These are phyloP conservation scores for Rostrohypoxylon terebratum DNA, from an alignment of 495 filamentous ascomycete genomes.

Conservation along the genomic window DNA sequence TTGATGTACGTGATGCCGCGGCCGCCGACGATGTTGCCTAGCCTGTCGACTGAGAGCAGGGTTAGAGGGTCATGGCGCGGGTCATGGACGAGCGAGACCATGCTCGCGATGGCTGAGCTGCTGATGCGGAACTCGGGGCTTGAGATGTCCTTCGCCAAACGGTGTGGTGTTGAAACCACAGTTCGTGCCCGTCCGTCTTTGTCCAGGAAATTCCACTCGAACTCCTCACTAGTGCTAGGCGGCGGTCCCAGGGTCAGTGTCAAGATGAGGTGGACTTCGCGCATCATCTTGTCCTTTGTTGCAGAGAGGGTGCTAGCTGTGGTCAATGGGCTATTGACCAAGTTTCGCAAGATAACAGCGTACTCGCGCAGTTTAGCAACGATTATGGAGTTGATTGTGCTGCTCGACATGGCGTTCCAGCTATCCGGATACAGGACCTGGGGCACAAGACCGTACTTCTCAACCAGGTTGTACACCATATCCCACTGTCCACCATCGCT, in stretches of 20 bases:
- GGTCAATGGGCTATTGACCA: conserved; percentile 54
- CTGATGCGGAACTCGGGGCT: conserved; percentile 60
- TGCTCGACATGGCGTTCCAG: conserved; percentile 77
- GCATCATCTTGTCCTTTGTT: conserved; percentile 76
- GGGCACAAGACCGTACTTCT: conserved; percentile 87
- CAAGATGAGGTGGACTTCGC: conserved; percentile 80
- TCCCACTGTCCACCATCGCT: conserved; percentile 92
- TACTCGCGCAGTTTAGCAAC: conserved; percentile 90
- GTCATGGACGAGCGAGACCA: conserved; percentile 87
- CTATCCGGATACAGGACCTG: conserved; percentile 83
- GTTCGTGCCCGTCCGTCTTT: conserved; percentile 69
- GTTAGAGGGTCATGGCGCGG: conserved; percentile 77
- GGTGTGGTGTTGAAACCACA: conserved; percentile 70
- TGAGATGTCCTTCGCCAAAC: conserved; percentile 72
- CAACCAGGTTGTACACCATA: conserved; percentile 87
- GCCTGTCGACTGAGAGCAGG: conserved; percentile 77
- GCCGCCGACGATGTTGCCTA: conserved; percentile 83
- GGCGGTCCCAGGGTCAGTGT: conserved; percentile 83
- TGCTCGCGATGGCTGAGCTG: conserved; percentile 64
- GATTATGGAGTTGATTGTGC: conserved; percentile 76
- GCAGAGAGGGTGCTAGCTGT: conserved; percentile 53
- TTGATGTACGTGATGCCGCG: conserved; percentile 82
- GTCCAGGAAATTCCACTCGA: conserved; percentile 83
- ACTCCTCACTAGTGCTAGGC: conserved; percentile 71
- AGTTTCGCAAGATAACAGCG: conserved; percentile 70